Evolutionary conservation across 495 filamentous ascomycete genomes (phyloP).

Genomic region (Letharia columbiana): DNA sequence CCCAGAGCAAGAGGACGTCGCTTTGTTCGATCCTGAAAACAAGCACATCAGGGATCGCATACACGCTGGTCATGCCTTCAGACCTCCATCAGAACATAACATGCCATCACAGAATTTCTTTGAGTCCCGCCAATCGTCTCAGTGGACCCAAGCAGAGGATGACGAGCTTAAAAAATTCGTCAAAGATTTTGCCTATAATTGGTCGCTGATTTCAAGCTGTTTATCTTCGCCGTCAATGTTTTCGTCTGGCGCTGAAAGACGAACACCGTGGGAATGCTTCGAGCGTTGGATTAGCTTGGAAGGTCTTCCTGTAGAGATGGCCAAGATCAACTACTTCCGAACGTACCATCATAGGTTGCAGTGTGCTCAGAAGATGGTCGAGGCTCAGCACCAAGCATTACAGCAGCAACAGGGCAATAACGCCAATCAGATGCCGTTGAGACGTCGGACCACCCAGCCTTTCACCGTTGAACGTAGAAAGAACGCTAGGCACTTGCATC

Average conservation of each 20-base stretch:
- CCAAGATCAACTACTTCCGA: constrained; percentile 85
- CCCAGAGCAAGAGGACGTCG: constrained; percentile 69
- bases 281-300: constrained; percentile 90
- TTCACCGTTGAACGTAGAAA: constrained; percentile 76
- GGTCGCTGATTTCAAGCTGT: constrained; percentile 81
- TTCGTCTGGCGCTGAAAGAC: constrained; percentile 73
- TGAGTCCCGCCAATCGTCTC: constrained; percentile 72
- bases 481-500: constrained; percentile 72
- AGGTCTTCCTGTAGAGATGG: constrained; percentile 82
- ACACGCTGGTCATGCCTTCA: constrained; percentile 85
- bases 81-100: constrained; percentile 78
- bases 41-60: constrained; percentile 83
- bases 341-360: constrained; percentile 75
- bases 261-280: constrained; percentile 98
- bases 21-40: constrained; percentile 82
- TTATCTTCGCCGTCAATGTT: constrained; percentile 64
- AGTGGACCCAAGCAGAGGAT: constrained; percentile 86
- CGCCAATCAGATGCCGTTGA: constrained; percentile 48
- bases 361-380: constrained; percentile 58
- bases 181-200: constrained; percentile 91
- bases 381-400: constrained; percentile 51
- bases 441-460: constrained; percentile 61
- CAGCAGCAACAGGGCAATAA: constrained; percentile 48
- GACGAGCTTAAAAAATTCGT: constrained; percentile 78
- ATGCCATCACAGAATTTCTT: constrained; percentile 89